Conservation (phyloP, 805 yeast species). For the Candida sphagnicola region DNA sequence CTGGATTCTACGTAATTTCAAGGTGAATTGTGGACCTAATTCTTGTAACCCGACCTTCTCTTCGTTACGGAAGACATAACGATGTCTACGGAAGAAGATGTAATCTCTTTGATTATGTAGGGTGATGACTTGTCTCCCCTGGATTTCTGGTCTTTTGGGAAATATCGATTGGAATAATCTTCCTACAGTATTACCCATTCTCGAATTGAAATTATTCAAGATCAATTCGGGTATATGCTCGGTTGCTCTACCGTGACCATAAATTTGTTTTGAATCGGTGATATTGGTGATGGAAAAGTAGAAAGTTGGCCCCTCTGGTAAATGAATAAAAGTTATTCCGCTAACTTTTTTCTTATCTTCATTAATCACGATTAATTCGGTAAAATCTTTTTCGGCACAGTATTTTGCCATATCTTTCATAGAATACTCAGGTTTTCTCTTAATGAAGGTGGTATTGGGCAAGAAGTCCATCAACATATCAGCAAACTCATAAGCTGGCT, state of each 20-base stretch:
- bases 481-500: conserved; percentile 86
- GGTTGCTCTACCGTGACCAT: conserved; percentile 89
- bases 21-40: conserved; percentile 93
- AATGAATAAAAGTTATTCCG: conserved; percentile 88
- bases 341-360: conserved; percentile 92
- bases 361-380: conserved; percentile 84
- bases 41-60: conserved; percentile 94
- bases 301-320: conserved; percentile 94
- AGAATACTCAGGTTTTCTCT: conserved; percentile 81
- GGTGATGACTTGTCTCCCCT: conserved; percentile 94
- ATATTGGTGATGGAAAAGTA: conserved; percentile 82
- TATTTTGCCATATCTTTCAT: conserved; percentile 85
- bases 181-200: conserved; percentile 92
- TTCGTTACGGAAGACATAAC: conserved; percentile 85
- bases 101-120: conserved; percentile 95
- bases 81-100: conserved; percentile 91
- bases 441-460: conserved; percentile 83
- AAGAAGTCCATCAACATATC: conserved; percentile 78
- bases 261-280: conserved; percentile 67
- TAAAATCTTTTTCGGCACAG: conserved; percentile 78
- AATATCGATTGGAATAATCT: conserved; percentile 86
- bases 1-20: conserved; percentile 83
- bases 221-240: conserved; percentile 89
- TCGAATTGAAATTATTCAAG: conserved; percentile 86
- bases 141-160: conserved; percentile 90